Base-by-base conservation (phyloP, 352 stramenopile species). In the Globisporangium acanthophoron region DNA sequence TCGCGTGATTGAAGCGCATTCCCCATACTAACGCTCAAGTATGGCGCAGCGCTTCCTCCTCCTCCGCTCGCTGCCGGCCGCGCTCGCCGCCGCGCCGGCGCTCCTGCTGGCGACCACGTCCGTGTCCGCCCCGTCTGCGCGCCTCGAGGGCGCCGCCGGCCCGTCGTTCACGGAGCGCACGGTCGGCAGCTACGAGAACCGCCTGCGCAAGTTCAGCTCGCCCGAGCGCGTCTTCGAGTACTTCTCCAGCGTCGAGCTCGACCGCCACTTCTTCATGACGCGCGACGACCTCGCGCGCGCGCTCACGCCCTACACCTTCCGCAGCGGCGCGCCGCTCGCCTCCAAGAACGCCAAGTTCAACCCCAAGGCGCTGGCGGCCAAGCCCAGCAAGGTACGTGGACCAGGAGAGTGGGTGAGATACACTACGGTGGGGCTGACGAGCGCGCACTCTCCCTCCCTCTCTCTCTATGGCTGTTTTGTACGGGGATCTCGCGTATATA, bases 151-250 rank as follows among this genome's bases (percentile, higher is more conserved):
- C 12, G 27, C 52, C 45, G 59, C 65, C 16, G 63, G 68, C 45
- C 79, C 81, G 41, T 83, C 70, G 20, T 94, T 92, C 61, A 76
- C 72, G 29, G 82, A 96, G 73, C 80, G 81, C 24, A 91, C 79
- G 16, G 74, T 95, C 18, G 85, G 87, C 62, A 92, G 76, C 50
- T 96, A 96, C 67, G 87, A 96, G 73, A 96, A 96, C 71, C 84
- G 87, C 1, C 56, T 96, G 54, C 87, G 87, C 60, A 83, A 80
- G 62, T 92, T 92, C 69, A 90, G 76, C 58, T 76, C 78, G 11
- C 87, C 87, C 24, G 85, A 95, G 73, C 87, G 87, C 57, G 83
- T 96, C 11, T 96, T 96, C 58, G 83, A 93, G 76, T 96, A 96
- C 66, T 96, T 96, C 58, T 91, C 87, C 18, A 90, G 78, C 54